phyloP scores from a whole-genome alignment of 139 green algal species.

The Auxenochlorella pyrenoidosa region DNA sequence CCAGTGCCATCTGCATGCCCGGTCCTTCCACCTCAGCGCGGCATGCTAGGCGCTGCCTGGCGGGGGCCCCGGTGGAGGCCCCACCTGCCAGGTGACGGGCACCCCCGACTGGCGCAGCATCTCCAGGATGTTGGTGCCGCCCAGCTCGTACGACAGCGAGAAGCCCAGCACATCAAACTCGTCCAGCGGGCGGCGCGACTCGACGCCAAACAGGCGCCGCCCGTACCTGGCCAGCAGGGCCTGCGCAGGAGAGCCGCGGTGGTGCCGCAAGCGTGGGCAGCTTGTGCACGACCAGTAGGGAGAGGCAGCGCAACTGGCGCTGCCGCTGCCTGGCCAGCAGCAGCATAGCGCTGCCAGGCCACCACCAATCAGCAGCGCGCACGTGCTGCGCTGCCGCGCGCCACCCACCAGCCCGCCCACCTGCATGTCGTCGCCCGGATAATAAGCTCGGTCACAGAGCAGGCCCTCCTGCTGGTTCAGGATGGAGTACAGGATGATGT shows the following conservation, averaged over 20 bases:
- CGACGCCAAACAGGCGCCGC: conserved; percentile 72
- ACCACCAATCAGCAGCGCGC: background rate
- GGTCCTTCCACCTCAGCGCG: too few species aligned
- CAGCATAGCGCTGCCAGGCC: background rate
- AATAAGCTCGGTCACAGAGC: conserved; percentile 79
- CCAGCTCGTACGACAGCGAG: conserved; percentile 69
- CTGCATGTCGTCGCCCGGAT: conserved; percentile 52
- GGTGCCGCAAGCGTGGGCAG: too few species aligned
- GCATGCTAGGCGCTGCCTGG: background rate
- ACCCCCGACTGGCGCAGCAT: conserved; percentile 68
- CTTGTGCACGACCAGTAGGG: too few species aligned
- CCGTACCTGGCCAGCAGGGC: conserved; percentile 58
- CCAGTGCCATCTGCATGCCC: too few species aligned
- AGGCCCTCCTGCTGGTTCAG: conserved; percentile 65
- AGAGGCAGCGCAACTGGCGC: too few species aligned
- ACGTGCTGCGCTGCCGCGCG: background rate
- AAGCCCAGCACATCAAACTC: conserved; percentile 78
- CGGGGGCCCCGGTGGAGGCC: background rate
- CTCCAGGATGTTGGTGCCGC: conserved; percentile 78
- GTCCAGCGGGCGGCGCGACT: conserved; percentile 57
- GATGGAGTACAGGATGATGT: conserved; percentile 82
- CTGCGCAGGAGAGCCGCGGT: background rate
- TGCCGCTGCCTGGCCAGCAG: background rate
- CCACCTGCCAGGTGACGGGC: conserved; percentile 57
- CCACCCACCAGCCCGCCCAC: background rate